A percentile compares a stretch with the other conserved stretches of the same genome.
These are phyloP conservation scores for Talaromyces proteolyticus DNA, from an alignment of 495 filamentous ascomycete genomes.

Conservation along the genomic window DNA sequence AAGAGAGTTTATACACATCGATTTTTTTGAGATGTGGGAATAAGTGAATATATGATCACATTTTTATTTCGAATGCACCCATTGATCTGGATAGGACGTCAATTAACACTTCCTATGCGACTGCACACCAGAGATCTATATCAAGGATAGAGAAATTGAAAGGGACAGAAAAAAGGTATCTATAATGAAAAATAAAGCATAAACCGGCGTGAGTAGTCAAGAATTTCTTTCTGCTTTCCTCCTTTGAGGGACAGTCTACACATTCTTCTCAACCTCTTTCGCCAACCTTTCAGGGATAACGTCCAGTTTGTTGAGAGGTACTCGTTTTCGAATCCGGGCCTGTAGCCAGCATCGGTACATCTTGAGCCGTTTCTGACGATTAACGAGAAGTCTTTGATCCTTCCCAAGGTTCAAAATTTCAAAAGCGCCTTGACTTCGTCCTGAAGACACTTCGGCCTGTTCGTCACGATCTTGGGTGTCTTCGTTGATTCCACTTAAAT, in stretches of 20 bases:
- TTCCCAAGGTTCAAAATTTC: constrained; percentile 71
- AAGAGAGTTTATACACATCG: neutral
- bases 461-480: constrained; percentile 12
- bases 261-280: constrained; percentile 9
- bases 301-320: constrained; percentile 1
- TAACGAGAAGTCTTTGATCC: constrained; percentile 85
- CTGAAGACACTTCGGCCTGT: constrained; percentile 7
- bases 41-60: too few relatives aligned
- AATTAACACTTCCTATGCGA: too few relatives aligned
- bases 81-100: too few relatives aligned
- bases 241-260: neutral
- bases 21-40: neutral
- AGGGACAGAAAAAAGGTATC: too few relatives aligned
- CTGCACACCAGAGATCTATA: too few relatives aligned
- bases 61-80: too few relatives aligned
- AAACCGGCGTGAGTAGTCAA: too few relatives aligned
- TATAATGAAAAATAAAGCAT: too few relatives aligned
- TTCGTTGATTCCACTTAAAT: constrained; percentile 12
- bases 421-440: constrained; percentile 36
- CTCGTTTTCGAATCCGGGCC: constrained; percentile 74
- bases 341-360: constrained; percentile 99
- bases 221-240: constrained; percentile 10
- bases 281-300: constrained; percentile 3
- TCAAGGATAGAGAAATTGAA: too few relatives aligned
- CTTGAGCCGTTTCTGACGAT: constrained; percentile 81